Base-by-base conservation (phyloP, 495 filamentous ascomycete genomes). In the Trichoderma gamsii region DNA sequence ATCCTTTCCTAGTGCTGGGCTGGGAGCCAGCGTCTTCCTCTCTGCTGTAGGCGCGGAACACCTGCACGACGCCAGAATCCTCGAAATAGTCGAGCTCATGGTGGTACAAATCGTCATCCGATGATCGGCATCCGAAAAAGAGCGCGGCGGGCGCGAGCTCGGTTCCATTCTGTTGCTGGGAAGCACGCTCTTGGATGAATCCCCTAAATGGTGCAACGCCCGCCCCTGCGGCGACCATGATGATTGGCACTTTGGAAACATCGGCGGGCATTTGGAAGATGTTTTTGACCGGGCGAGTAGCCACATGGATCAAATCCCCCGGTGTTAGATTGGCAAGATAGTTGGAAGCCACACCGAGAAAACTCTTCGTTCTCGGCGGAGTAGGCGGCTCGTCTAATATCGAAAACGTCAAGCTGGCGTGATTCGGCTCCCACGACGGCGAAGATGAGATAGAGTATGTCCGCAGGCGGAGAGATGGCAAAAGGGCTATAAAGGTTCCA, bases 381-480 rank as follows among this genome's bases (percentile, higher is more conserved):
- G 25, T 61, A 5, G 87, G 81, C 0, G 85, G 83, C 5, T 79
- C 79, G 65, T 86, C 82, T 71, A 90, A 80, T 16, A 92, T 80
- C 9, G 79, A 80, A 80, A 88, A 90, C 11, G 90, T 92, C 29
- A 93, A 79, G 0, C 85, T 87, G 35, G 84, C 86, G 69, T 80
- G 79, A 6, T 75, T 77, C 0, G 86, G 81, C 74, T 89, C 73
- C 79, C 76, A 72, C 13, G 41, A 46, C 23, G 90, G 90, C 0
- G 90, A 92, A 0, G 90, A 92, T n/a, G 90, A 92, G 76, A 94
- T 92, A 43, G 86, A 90, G 76, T 93, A 94, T 74, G 90, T 88
- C 11, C 91, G 85, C 15, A 88, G 82, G 21, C 88, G 87, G 83
- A 94, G 88, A 0, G 89, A 89, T 0, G 88, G 88, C 0, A 92